Conservation (phyloP, 495 filamentous ascomycete genomes). For the Neurospora sp. region DNA sequence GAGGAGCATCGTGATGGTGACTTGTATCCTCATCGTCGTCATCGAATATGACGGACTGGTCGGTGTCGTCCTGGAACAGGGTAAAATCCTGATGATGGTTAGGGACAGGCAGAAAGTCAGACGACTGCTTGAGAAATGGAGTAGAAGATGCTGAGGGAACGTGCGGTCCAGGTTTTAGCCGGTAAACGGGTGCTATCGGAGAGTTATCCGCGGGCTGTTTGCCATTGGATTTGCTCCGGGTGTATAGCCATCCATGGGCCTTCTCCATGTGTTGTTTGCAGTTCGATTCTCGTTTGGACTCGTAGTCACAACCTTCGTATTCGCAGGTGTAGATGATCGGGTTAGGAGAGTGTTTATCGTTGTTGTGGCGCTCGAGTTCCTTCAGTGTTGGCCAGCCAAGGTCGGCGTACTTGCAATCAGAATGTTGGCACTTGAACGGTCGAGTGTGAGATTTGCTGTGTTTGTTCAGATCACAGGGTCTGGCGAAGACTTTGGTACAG, state of each 20-base stretch:
- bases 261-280: conserved; percentile 99
- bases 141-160: not conserved
- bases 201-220: conserved; percentile 18
- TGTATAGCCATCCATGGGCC: conserved; percentile 77
- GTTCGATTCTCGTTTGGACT: conserved; percentile 90
- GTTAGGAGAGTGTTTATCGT: conserved; percentile 77
- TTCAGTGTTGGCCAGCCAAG: conserved; percentile 95
- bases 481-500: conserved; percentile 78
- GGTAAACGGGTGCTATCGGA: not conserved
- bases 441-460: conserved; percentile 94
- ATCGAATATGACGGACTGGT: conserved; percentile 9
- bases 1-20: conserved; percentile 1
- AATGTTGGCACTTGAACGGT: conserved; percentile 77
- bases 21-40: conserved; percentile 14
- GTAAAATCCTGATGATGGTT: conserved; percentile 12
- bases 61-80: conserved; percentile 12
- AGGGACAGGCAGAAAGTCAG: not conserved
- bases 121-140: not conserved
- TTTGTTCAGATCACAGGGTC: conserved; percentile 85
- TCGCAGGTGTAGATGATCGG: conserved; percentile 66
- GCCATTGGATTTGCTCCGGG: conserved; percentile 74
- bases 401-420: conserved; percentile 69
- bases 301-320: conserved; percentile 75
- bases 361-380: conserved; percentile 85
- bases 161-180: not conserved